A percentile compares a stretch with the other conserved stretches of the same genome.
Conservation (phyloP, 176 grass and related monocot genomes). For the Eremochloa ophiuroides region DNA sequence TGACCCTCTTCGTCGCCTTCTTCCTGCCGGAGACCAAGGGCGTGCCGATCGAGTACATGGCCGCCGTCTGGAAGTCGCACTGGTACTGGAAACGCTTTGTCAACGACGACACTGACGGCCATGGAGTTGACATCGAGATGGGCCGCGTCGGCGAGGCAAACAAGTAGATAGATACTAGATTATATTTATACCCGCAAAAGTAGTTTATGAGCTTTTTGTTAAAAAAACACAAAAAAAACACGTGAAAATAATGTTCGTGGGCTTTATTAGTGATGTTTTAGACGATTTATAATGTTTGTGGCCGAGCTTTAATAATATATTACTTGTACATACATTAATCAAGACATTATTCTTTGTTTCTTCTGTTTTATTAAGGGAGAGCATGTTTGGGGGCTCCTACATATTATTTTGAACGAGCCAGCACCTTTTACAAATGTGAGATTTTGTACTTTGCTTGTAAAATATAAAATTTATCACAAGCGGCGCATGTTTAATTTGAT, state of each 20-base stretch:
- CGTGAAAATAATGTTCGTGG: too few species aligned
- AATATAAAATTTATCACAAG: not conserved
- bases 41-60: conserved; percentile 66
- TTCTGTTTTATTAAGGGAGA: too few species aligned
- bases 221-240: too few species aligned
- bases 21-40: conserved; percentile 76
- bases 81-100: conserved; percentile 53
- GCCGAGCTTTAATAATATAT: not conserved
- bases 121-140: not conserved
- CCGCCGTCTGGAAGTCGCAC: conserved; percentile 41
- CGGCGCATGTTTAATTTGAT: not conserved
- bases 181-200: too few species aligned
- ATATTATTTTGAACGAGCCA: not conserved
- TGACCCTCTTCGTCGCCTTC: conserved; percentile 48
- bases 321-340: not conserved
- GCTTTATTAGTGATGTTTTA: too few species aligned
- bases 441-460: not conserved
- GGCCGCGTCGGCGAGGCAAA: not conserved
- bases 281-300: too few species aligned
- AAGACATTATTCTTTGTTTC: not conserved
- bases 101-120: too few species aligned
- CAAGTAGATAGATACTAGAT: too few species aligned
- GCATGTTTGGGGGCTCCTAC: too few species aligned
- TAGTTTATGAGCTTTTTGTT: too few species aligned
- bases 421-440: not conserved